A percentile compares a stretch with the other conserved stretches of the same genome.
These are phyloP conservation scores for Carex parvula DNA, from an alignment of 176 grass and related monocot species.

Conservation along the genomic window DNA sequence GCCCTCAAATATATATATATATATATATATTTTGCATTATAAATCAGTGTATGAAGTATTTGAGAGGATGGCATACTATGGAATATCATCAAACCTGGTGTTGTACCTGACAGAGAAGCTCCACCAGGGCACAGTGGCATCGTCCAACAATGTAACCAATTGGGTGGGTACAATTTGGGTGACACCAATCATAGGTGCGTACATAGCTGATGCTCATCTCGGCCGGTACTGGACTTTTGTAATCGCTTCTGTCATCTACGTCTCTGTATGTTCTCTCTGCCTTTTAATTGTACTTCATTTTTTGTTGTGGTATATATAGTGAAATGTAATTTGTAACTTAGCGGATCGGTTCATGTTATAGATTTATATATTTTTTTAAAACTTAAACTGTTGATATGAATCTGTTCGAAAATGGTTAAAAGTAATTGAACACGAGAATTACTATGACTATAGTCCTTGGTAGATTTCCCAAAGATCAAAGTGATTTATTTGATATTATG, in stretches of 20 bases:
- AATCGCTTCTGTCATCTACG: slow-evolving; percentile 59
- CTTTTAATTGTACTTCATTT: background rate
- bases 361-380: no score
- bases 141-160: slow-evolving; percentile 86
- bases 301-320: background rate
- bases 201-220: slow-evolving; percentile 83
- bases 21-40: no score
- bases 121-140: slow-evolving; percentile 69
- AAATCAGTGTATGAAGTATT: slow-evolving; percentile 83
- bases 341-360: no score
- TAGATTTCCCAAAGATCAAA: no score
- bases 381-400: no score
- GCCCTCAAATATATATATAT: no score
- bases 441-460: no score
- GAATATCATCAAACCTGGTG: slow-evolving; percentile 89
- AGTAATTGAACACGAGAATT: no score
- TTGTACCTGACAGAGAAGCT: slow-evolving; percentile 75
- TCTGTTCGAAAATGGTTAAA: no score
- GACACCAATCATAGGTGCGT: slow-evolving; percentile 80
- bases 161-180: slow-evolving; percentile 91
- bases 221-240: slow-evolving; percentile 92
- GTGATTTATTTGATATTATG: no score
- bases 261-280: slow-evolving; percentile 42
- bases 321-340: no score
- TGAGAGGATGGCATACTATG: slow-evolving; percentile 90